Conservation (phyloP, 192 early-diverging fungal genomes). For the Gonapodya sp. region DNA sequence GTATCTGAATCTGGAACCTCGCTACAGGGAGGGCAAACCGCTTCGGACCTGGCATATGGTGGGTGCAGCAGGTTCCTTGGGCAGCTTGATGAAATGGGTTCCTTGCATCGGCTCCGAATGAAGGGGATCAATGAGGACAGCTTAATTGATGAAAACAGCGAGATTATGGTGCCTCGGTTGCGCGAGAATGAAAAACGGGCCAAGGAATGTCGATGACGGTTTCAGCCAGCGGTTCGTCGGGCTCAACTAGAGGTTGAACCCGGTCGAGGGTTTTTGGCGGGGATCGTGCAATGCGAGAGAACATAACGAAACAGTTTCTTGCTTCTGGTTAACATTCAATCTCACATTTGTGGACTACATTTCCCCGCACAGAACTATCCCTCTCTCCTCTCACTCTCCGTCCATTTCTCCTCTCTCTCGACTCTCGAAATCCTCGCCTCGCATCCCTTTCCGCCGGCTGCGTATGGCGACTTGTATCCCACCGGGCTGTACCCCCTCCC, state of each 20-base stretch:
- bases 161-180: no score
- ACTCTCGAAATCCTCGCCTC: slow-evolving; percentile 72
- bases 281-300: no score
- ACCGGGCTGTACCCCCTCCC: slow-evolving; percentile 57
- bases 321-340: neutral
- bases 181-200: no score
- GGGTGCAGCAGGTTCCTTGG: slow-evolving; percentile 24
- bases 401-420: slow-evolving; percentile 80
- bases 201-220: no score
- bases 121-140: no score
- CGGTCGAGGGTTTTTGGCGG: no score
- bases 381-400: slow-evolving; percentile 67
- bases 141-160: no score
- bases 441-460: slow-evolving; percentile 73
- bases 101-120: neutral
- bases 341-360: neutral
- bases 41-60: slow-evolving; percentile 35
- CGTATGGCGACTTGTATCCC: slow-evolving; percentile 65
- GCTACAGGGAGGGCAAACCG: slow-evolving; percentile 24
- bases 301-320: no score
- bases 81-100: neutral
- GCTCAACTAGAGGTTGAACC: no score
- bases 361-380: slow-evolving; percentile 41
- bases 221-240: no score
- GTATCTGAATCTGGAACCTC: neutral